Base-by-base conservation (phyloP, 75 land plant species). In the Picea sitchensis region DNA sequence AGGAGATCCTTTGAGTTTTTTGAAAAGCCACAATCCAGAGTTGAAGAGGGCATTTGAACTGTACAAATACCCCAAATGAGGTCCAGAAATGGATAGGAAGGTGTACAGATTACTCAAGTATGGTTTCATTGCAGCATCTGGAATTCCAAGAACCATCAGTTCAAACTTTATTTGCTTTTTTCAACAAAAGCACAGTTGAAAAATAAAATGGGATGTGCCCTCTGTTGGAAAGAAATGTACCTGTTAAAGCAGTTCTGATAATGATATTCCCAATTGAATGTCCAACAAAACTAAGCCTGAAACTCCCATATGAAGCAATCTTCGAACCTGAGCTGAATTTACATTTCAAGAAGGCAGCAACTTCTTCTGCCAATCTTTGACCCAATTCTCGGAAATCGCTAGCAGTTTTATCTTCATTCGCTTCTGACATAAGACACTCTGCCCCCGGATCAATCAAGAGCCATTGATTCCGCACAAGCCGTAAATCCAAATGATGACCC, bases 401-500 rank as follows among this genome's bases (percentile, higher is more conserved):
- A 31, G 90, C 81, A 65, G 98, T 95, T 88, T 84, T 86, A 3
- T 91, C 98, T 75, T 93, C 95, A 84, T 95, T 95, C 5, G 64
- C 88, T 80, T 88, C 87, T 56, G 98, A 95, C 98, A 95, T 92
- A 20, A 95, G 84, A 65, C 82, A 89, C 76, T 95, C 95, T 54
- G 79, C 85, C 74, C 85, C 87, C 14, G 98, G 98, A 82, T 95
- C 98, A 77, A 92, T 78, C 62, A 95, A 69, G 76, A 95, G 91
- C 98, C 98, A 95, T 76, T 95, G 98, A 76, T 95, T 93, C 57
- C 95, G 82, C 59, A 93, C 88, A 63, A 95, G 87, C 41, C 98
- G 86, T 71, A 95, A 84, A 88, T 95, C 98, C 76, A 95, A 81
- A 90, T 95, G 98, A 80, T 93, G 98, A 47, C 98, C 98, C 98